These are phyloP conservation scores for Metschnikowia colocasiae DNA, from an alignment of 805 yeast species.

Conservation along the genomic window DNA sequence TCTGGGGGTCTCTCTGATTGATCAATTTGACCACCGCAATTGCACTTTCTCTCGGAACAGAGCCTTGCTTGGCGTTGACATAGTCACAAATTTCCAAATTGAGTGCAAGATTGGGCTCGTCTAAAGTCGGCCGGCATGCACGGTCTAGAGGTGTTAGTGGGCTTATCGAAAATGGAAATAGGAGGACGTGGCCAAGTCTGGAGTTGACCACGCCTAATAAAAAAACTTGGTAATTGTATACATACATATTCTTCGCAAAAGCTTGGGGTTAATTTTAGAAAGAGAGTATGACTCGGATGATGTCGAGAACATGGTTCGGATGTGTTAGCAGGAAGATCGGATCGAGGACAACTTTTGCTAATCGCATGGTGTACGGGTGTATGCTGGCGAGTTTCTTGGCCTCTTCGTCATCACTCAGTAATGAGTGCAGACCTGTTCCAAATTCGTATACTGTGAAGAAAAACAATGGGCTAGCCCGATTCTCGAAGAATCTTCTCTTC, in stretches of 20 bases:
- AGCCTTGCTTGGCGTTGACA: slow-evolving; percentile 89
- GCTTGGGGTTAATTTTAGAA: slow-evolving; percentile 44
- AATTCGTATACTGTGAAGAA: neutral
- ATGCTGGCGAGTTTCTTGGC: neutral
- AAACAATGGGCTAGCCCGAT: too few relatives aligned
- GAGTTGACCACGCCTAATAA: neutral
- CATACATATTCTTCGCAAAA: slow-evolving; percentile 44
- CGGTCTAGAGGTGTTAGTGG: slow-evolving; percentile 45
- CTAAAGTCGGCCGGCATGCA: slow-evolving; percentile 79
- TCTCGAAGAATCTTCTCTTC: too few relatives aligned
- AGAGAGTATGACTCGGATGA: slow-evolving; percentile 30
- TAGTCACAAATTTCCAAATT: slow-evolving; percentile 92
- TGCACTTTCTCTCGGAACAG: slow-evolving; percentile 89
- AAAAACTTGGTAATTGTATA: slow-evolving; percentile 7
- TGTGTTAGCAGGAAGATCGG: neutral
- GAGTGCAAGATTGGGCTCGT: slow-evolving; percentile 83
- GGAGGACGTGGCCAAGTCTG: neutral
- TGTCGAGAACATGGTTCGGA: slow-evolving; percentile 11
- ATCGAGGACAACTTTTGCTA: slow-evolving; percentile 4
- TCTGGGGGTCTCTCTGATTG: slow-evolving; percentile 79
- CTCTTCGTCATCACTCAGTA: neutral
- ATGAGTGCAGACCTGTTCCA: neutral
- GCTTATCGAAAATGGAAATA: neutral
- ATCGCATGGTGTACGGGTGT: slow-evolving; percentile 9
- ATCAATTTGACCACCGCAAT: slow-evolving; percentile 76